Conservation (phyloP, 768 basidiomycete species). For the Termitomyces sp. region DNA sequence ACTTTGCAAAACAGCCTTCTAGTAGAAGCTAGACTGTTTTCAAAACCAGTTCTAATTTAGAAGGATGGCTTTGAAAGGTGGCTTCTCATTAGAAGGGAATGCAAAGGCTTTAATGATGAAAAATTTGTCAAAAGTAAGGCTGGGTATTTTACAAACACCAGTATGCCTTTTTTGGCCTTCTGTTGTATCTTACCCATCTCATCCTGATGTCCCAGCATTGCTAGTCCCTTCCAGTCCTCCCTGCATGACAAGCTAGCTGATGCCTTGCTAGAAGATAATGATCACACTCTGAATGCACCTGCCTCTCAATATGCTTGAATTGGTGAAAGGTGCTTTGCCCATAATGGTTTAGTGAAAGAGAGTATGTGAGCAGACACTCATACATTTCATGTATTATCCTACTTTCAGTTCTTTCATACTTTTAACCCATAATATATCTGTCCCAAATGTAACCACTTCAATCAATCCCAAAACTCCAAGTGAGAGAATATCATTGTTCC, state of each 20-base stretch:
- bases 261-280: constrained; percentile 79
- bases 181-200: not conserved
- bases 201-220: constrained; percentile 5
- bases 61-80: too few relatives aligned
- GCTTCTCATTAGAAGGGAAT: too few relatives aligned
- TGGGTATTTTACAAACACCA: too few relatives aligned
- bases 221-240: constrained; percentile 40
- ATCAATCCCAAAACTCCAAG: constrained; percentile 44
- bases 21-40: too few relatives aligned
- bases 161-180: not conserved
- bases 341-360: constrained; percentile 87
- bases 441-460: constrained; percentile 84
- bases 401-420: not conserved
- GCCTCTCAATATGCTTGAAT: constrained; percentile 77
- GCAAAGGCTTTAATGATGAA: too few relatives aligned
- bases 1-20: too few relatives aligned
- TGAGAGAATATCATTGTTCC: constrained; percentile 17
- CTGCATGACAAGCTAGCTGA: constrained; percentile 87
- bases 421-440: constrained; percentile 72
- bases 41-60: too few relatives aligned
- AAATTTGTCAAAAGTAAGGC: too few relatives aligned
- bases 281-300: constrained; percentile 37
- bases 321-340: constrained; percentile 81
- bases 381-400: constrained; percentile 36
- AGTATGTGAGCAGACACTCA: constrained; percentile 78